These are phyloP conservation scores for slime mould (Dictyostelium discoideum) DNA, from an alignment of 78 protist species.

Conservation along the genomic window dicty_2.7 NC_007089.4:4753001-4753500, in stretches of 20 bases:
- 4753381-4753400: conserved; percentile 20
- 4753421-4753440: background rate
- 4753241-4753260: background rate
- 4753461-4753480: background rate
- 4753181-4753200: background rate
- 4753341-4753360: conserved; percentile 1
- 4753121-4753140: background rate
- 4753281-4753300: background rate
- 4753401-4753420: background rate
- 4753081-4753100: background rate
- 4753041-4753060: background rate
- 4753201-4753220: background rate
- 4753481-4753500: background rate
- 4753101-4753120: background rate
- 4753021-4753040: conserved; percentile 21
- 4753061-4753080: background rate
- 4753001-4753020: conserved; percentile 11
- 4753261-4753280: background rate
- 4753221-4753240: conserved; percentile 27
- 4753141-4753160: background rate
- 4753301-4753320: background rate
- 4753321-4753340: conserved; percentile 43
- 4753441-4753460: background rate
- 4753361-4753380: background rate
- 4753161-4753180: conserved; percentile 38